These are phyloP conservation scores for Alternaria gansuensis DNA, from an alignment of 2,329 filamentous ascomycete genomes.

Conservation along the genomic window DNA sequence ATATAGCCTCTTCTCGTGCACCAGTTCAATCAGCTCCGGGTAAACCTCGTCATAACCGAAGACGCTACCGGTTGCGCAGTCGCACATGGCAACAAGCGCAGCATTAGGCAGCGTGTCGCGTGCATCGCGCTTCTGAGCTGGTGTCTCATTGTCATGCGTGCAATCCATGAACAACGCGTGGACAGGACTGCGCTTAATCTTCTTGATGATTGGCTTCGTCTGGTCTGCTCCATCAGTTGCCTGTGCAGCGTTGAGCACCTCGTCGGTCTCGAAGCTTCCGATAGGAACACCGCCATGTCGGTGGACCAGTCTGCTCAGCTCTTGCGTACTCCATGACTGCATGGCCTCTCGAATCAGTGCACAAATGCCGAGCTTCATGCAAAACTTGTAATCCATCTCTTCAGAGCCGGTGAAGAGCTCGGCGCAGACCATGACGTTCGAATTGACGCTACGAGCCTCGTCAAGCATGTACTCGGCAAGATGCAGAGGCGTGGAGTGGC, in stretches of 20 bases:
- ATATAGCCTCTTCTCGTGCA: slow-evolving; percentile 87
- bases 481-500: slow-evolving; percentile 92
- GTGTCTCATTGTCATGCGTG: slow-evolving; percentile 97
- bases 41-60: slow-evolving; percentile 99
- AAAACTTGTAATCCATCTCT: slow-evolving; percentile 94
- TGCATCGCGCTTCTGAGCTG: slow-evolving; percentile 92
- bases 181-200: slow-evolving; percentile 85
- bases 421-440: slow-evolving; percentile 89
- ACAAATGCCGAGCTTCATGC: slow-evolving; percentile 89
- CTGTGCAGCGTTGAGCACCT: slow-evolving; percentile 72
- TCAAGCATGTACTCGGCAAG: slow-evolving; percentile 96
- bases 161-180: slow-evolving; percentile 99
- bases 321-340: slow-evolving; percentile 96
- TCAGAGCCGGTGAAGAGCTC: slow-evolving; percentile 97
- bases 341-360: slow-evolving; percentile 95
- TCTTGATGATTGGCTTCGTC: slow-evolving; percentile 67
- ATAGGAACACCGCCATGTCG: slow-evolving; percentile 93
- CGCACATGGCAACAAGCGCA: slow-evolving; percentile 94
- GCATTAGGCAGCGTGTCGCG: slow-evolving; percentile 94
- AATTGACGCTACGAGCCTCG: slow-evolving; percentile 85
- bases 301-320: slow-evolving; percentile 91
- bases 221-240: slow-evolving; percentile 38
- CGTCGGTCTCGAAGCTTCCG: slow-evolving; percentile 95
- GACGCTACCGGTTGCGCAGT: slow-evolving; percentile 91
- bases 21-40: slow-evolving; percentile 89